Conservation (phyloP, 2,329 filamentous ascomycete species). For the Colletotrichum sp. region DNA sequence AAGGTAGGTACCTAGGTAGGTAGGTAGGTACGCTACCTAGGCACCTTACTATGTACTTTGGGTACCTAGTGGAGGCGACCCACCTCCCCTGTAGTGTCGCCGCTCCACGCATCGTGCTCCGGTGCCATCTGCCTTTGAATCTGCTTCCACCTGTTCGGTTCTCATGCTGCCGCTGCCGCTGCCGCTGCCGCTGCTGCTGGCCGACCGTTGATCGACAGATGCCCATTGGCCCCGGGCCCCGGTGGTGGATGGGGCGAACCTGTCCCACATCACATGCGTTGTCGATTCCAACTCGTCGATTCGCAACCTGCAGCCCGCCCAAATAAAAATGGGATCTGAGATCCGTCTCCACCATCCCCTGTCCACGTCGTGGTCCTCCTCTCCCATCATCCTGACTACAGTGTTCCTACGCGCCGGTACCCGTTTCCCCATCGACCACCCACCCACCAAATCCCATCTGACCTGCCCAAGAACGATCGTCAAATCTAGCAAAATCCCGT, state of each 20-base stretch:
- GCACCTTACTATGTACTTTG: no score
- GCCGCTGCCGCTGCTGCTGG: not conserved
- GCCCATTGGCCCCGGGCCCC: constrained; percentile 7
- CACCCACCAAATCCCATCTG: not conserved
- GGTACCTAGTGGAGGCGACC: not conserved
- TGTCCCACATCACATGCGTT: not conserved
- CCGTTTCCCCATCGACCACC: not conserved
- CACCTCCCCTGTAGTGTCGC: not conserved
- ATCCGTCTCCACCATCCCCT: not conserved
- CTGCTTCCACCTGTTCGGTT: not conserved
- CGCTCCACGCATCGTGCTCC: not conserved
- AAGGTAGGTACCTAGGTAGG: no score
- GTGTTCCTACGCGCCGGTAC: not conserved
- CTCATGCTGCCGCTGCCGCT: not conserved
- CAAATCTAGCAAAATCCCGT: not conserved
- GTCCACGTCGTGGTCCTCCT: not conserved
- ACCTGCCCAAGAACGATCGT: constrained; percentile 1
- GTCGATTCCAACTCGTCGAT: not conserved
- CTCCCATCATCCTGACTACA: not conserved
- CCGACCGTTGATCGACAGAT: constrained; percentile 15
- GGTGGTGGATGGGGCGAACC: not conserved
- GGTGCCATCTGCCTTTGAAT: not conserved
- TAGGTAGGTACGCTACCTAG: no score
- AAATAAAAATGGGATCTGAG: not conserved
- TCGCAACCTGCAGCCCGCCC: not conserved